Evolutionary conservation across 2,329 filamentous ascomycete genomes (phyloP).

Genomic region (Xylariaceae sp.): DNA sequence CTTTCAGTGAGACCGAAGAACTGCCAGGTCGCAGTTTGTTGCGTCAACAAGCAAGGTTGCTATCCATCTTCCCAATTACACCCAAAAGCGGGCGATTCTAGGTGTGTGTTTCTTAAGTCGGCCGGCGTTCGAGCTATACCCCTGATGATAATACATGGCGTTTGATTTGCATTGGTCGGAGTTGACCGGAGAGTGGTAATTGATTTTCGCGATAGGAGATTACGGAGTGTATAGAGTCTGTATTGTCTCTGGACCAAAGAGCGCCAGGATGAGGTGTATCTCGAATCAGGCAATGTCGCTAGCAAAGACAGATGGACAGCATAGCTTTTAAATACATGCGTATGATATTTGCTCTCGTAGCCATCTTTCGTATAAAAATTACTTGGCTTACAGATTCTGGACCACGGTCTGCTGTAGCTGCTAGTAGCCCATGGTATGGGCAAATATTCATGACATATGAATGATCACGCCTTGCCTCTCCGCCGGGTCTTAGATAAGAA

Average conservation of each 20-base stretch:
- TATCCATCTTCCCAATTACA: neutral
- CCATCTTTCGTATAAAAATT: neutral
- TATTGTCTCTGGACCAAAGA: neutral
- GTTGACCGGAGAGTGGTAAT: neutral
- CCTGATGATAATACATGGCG: constrained; percentile 22
- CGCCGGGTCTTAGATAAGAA: neutral
- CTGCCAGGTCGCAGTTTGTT: neutral
- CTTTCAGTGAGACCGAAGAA: constrained; percentile 38
- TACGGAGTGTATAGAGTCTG: neutral
- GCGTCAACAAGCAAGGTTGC: neutral
- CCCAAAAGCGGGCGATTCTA: neutral
- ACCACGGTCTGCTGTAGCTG: neutral
- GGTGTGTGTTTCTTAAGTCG: neutral
- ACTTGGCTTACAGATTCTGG: no score
- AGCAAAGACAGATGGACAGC: no score
- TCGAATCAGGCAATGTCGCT: neutral
- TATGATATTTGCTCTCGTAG: neutral
- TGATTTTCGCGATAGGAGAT: neutral
- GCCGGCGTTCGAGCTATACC: constrained; percentile 26
- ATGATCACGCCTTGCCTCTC: neutral
- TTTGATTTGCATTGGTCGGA: constrained; percentile 8
- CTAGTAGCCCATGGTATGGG: neutral
- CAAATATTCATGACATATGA: no score
- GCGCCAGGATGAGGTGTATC: neutral
- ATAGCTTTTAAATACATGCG: neutral